Conservation (phyloP, 208 protist species). For the Trypanosoma lewisi region DNA sequence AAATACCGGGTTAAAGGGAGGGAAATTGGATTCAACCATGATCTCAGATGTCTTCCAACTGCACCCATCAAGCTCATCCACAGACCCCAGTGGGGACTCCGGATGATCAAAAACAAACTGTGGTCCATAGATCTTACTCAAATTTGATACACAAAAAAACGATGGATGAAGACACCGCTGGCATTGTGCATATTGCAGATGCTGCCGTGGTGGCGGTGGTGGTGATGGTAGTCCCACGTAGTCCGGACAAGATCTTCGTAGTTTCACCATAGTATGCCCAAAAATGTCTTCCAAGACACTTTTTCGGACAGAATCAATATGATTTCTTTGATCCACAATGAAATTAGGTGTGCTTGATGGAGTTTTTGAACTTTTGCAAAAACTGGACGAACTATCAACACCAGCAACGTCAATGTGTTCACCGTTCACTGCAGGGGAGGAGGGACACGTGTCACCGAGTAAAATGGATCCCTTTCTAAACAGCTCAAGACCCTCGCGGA, state of each 20-base stretch:
- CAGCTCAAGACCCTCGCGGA: constrained; percentile 56
- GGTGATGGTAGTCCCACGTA: constrained; percentile 35
- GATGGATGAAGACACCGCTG: constrained; percentile 42
- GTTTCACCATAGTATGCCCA: constrained; percentile 44
- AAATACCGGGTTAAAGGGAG: background rate
- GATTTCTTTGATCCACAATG: background rate
- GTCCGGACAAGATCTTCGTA: constrained; percentile 45
- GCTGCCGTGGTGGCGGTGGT: constrained; percentile 12
- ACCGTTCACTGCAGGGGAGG: constrained; percentile 5
- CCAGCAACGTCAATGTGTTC: constrained; percentile 9
- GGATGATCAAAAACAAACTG: constrained; percentile 50
- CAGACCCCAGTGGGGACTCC: constrained; percentile 9
- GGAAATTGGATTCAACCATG: constrained; percentile 38
- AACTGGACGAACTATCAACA: constrained; percentile 1
- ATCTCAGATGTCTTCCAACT: constrained; percentile 20
- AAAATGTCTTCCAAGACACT: constrained; percentile 57
- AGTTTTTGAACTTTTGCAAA: background rate
- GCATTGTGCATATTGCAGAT: too few species aligned
- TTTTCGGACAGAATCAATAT: background rate
- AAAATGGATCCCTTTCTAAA: constrained; percentile 38
- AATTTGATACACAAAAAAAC: constrained; percentile 62
- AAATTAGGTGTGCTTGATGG: background rate
- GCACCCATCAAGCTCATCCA: constrained; percentile 16
- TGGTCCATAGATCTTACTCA: constrained; percentile 56
- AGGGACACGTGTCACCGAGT: background rate